phyloP scores from a whole-genome alignment of 2,329 filamentous ascomycete species.

The Pseudopyrenochaeta lycopersici region DNA sequence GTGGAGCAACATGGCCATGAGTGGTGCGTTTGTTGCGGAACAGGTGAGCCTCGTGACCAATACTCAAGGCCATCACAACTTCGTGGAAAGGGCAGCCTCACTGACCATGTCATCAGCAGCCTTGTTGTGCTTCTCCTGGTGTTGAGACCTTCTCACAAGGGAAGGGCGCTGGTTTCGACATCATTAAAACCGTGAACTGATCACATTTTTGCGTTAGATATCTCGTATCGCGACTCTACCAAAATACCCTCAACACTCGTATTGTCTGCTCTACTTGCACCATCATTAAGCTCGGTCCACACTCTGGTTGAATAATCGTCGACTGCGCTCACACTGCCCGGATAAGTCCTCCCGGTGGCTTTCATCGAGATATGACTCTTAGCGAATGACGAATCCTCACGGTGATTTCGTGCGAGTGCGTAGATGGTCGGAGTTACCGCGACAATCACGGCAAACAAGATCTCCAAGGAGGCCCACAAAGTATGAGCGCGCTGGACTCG shows the following conservation, averaged over 20 bases:
- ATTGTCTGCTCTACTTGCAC: slow-evolving; percentile 8
- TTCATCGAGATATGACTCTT: slow-evolving; percentile 18
- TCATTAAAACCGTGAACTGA: too few relatives aligned
- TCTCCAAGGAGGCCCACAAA: slow-evolving; percentile 23
- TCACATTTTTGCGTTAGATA: slow-evolving; percentile 1
- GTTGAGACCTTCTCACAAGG: too few relatives aligned
- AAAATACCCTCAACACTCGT: slow-evolving; percentile 16
- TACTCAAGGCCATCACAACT: too few relatives aligned
- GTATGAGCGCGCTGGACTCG: slow-evolving; percentile 21
- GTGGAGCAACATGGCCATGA: too few relatives aligned
- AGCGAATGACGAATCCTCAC: slow-evolving; percentile 9
- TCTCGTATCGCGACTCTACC: slow-evolving; percentile 11
- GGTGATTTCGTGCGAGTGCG: slow-evolving; percentile 19
- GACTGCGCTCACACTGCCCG: neutral
- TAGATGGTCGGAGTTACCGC: slow-evolving; percentile 28
- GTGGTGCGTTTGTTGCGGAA: too few relatives aligned
- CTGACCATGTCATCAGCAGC: too few relatives aligned
- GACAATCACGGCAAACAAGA: slow-evolving; percentile 21
- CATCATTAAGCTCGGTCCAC: slow-evolving; percentile 22
- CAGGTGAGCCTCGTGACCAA: too few relatives aligned
- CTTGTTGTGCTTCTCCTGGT: too few relatives aligned
- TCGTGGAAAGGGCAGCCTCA: too few relatives aligned
- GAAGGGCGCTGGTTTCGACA: too few relatives aligned
- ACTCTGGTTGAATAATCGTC: slow-evolving; percentile 8
- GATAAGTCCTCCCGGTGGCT: slow-evolving; percentile 7